Evolutionary conservation across 768 basidiomycete genomes (phyloP).

Genomic region (Leccinum subtestaceum): DNA sequence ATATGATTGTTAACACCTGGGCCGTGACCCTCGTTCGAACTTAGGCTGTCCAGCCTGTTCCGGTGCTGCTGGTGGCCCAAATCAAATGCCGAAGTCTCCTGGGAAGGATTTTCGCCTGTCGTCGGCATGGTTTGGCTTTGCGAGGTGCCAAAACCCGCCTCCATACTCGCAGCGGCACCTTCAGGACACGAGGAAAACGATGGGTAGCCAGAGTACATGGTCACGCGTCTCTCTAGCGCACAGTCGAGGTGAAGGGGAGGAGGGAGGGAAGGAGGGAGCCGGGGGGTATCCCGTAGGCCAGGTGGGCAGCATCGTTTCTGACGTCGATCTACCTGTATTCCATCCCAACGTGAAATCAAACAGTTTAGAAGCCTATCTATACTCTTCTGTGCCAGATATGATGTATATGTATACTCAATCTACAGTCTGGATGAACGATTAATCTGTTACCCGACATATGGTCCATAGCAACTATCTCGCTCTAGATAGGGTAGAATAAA

Average conservation of each 20-base stretch:
- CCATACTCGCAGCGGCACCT: neutral
- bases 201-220: neutral
- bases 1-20: neutral
- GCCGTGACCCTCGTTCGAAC: too few relatives aligned
- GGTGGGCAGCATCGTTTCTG: neutral
- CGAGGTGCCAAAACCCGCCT: neutral
- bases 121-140: neutral
- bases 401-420: too few relatives aligned
- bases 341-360: too few relatives aligned
- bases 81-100: neutral
- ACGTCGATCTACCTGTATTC: neutral
- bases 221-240: neutral
- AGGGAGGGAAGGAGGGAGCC: neutral
- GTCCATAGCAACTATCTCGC: too few relatives aligned
- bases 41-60: too few relatives aligned
- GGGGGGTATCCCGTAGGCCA: neutral
- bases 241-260: neutral
- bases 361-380: too few relatives aligned
- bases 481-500: too few relatives aligned
- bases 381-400: too few relatives aligned
- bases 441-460: too few relatives aligned
- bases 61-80: too few relatives aligned
- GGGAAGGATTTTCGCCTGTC: neutral
- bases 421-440: too few relatives aligned
- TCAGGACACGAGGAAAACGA: neutral